Base-by-base conservation (phyloP, 495 filamentous ascomycete genomes). In the Lasiosphaeris hirsuta region DNA sequence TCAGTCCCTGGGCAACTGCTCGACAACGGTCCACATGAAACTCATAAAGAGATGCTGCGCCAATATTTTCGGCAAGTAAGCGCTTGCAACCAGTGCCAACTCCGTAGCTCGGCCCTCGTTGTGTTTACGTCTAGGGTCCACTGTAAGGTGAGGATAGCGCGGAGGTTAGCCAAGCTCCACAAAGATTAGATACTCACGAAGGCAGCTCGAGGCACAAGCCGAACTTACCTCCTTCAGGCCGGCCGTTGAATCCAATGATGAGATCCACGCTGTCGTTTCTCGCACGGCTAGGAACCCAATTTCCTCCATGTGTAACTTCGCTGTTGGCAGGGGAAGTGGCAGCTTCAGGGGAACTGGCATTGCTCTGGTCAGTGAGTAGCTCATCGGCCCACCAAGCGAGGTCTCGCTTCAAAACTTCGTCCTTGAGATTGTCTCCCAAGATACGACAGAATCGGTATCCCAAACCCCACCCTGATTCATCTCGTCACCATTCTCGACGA, bases 401-500 rank as follows among this genome's bases (percentile, higher is more conserved):
- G 9, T 48, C 10, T 2, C 45, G 45, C 13, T 34, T 19, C 45
- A 48, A 48, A n/a, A 34, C 7, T 7, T 17, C 45, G 17, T 48
- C 10, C 23, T 34, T 34, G 45, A 19, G 30, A 9, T 48, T 13
- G 17, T 48, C 23, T 48, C 45, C 45, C 45, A 48, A 3, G 45
- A 48, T 48, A 6, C 45, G n/a, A 7, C 45, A 48, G 23, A 23
- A 48, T 7, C 45, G 30, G 13, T 48, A 47, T 11, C 44, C 30
- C 44, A 47, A 18, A 18, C 44, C 44, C 18, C 30, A 18, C 5
- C 44, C 44, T 6, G 13, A 15, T 47, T 47, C 44, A 3, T n/a
- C 44, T 10, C 44, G 44, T 11, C 44, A 18, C 44, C 44, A 47
- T 10, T 47, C 44, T 47, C 44, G n/a, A n/a, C n/a, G n/a, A n/a